Evolutionary conservation across 2,329 filamentous ascomycete genomes (phyloP), one percentile per base, ranked within the genome.

Genomic region (Cladophialophora exuberans): DNA sequence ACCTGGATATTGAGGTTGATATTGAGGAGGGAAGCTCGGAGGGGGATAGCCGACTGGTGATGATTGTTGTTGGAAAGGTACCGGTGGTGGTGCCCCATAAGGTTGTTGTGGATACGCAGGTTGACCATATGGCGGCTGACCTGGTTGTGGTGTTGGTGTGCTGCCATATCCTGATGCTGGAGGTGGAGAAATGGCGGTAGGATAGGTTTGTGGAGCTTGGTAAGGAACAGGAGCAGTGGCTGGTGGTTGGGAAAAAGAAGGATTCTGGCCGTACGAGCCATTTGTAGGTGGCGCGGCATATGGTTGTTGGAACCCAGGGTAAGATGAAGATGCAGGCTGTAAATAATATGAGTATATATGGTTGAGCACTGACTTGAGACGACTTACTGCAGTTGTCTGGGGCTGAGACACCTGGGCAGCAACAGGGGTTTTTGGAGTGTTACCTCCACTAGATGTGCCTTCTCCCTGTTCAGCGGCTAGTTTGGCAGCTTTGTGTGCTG

Each of bases 401-500:
- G 67, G 35, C 23, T 44, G 50, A 31, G 67, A 23, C 25, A 54
- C 83, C 53, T 78, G 76, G 15, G 77, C 76, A 43, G 73, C 70
- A 20, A 74, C 75, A 11, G 76, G 76, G 31, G 72, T 73, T 54
- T 76, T 69, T 6, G 83, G 82, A 1, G 83, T 83, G 42, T 77
- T 81, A 59, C 81, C 83, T 43, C 82, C 82, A 67, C 78, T 83
- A 54, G 76, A 78, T 7, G 73, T 73, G 56, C 76, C 80, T n/a
- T 77, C 77, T 23, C 79, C 79, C 63, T 82, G 80, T 48, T 86
- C 82, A 15, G 83, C 83, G 57, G 83, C 66, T 39, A 62, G 31
- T 54, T 74, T 81, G 67, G 83, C 84, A 4, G 85, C 86, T 62
- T 87, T 87, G 69, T 89, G 89, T 65, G 89, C 89, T 6, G 88